Conservation (phyloP, 2,329 filamentous ascomycete genomes). For the Fusarium phyllophilum region DNA sequence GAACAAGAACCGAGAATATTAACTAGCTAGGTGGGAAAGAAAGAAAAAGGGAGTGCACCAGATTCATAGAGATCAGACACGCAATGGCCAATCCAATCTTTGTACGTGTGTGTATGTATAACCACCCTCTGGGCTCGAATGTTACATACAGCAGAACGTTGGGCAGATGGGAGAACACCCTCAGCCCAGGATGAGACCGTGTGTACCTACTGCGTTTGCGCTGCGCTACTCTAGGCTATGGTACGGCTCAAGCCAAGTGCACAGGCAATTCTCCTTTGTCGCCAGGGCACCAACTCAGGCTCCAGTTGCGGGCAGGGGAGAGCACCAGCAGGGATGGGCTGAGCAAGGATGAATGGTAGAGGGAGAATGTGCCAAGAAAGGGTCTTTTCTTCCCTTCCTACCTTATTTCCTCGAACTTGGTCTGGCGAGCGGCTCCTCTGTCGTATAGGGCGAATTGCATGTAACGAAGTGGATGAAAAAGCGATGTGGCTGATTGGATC, state of each 20-base stretch:
- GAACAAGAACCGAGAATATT: slow-evolving; percentile 23
- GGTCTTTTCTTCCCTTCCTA: slow-evolving; percentile 11
- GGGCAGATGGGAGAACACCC: slow-evolving; percentile 10
- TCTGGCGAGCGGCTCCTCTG: slow-evolving; percentile 7
- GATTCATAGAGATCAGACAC: slow-evolving; percentile 26
- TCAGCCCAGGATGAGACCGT: slow-evolving; percentile 15
- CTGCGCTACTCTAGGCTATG: background rate
- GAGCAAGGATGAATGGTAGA: slow-evolving; percentile 37
- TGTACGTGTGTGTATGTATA: slow-evolving; percentile 21
- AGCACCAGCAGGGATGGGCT: slow-evolving; percentile 10
- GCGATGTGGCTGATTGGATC: slow-evolving; percentile 7
- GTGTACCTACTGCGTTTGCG: background rate
- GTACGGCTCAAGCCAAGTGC: slow-evolving; percentile 13
- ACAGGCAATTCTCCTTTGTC: slow-evolving; percentile 40
- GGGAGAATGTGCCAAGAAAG: slow-evolving; percentile 36
- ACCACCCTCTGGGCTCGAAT: slow-evolving; percentile 19
- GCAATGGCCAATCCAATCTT: slow-evolving; percentile 23
- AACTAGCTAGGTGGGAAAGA: background rate
- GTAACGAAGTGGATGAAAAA: background rate
- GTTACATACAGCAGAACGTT: slow-evolving; percentile 29
- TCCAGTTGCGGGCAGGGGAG: slow-evolving; percentile 39
- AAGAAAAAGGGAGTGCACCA: slow-evolving; percentile 14
- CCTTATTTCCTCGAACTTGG: slow-evolving; percentile 17
- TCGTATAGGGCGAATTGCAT: background rate
- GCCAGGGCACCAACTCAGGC: slow-evolving; percentile 36